Percentiles rank a stretch among this genome's conserved stretches.
Conservation (phyloP, 2,329 filamentous ascomycete genomes). For the Talaromyces islandicus region DNA sequence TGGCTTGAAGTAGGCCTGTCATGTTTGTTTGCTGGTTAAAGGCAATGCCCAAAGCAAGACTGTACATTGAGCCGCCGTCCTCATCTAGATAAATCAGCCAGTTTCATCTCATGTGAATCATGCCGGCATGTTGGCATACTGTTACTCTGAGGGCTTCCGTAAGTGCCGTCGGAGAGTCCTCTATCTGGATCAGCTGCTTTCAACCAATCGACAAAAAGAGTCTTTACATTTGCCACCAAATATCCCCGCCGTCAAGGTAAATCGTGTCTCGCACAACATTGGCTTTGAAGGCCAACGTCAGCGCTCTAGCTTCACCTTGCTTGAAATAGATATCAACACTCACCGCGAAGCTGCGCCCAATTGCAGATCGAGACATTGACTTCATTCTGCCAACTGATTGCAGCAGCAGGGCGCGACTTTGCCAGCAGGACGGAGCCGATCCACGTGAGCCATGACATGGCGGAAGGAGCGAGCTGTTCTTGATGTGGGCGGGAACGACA, state of each 20-base stretch:
- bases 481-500: neutral
- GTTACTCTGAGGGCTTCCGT: constrained; percentile 25
- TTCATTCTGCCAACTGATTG: constrained; percentile 32
- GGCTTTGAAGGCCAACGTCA: constrained; percentile 33
- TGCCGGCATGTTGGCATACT: constrained; percentile 26
- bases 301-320: neutral
- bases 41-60: constrained; percentile 52
- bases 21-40: constrained; percentile 51
- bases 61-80: constrained; percentile 48
- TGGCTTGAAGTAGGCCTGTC: constrained; percentile 44
- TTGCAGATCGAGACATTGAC: constrained; percentile 55
- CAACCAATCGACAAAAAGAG: neutral
- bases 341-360: constrained; percentile 45
- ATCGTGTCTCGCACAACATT: constrained; percentile 56
- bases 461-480: neutral
- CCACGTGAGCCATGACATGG: neutral
- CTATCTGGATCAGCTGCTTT: constrained; percentile 10
- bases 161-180: constrained; percentile 42
- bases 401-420: neutral
- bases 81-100: constrained; percentile 39
- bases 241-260: constrained; percentile 59
- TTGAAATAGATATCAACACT: constrained; percentile 5
- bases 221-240: constrained; percentile 46
- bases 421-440: neutral
- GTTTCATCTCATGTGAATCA: neutral